Evolutionary conservation across 176 grass and related monocot species (phyloP).

Genomic region (Carex myosuroides): DNA sequence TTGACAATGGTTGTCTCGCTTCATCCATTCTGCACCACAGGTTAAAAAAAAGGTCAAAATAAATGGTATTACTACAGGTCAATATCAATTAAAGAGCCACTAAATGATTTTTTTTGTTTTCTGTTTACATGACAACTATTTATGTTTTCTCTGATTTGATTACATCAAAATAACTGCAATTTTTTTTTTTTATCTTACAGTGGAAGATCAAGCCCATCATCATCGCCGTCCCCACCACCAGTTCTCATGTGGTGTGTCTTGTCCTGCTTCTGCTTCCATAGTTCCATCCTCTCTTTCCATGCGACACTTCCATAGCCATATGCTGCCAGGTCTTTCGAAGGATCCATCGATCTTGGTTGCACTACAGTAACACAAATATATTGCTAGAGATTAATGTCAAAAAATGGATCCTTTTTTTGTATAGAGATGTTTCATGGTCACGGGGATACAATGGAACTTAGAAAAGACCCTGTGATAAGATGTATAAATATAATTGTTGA

Average conservation of each 20-base stretch:
- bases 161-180: not conserved
- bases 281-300: conserved; percentile 76
- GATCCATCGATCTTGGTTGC: conserved; percentile 93
- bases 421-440: not conserved
- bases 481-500: not conserved
- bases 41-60: not conserved
- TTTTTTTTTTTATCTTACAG: conserved; percentile 39
- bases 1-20: conserved; percentile 76
- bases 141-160: not conserved
- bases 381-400: not conserved
- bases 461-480: not conserved
- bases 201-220: conserved; percentile 44
- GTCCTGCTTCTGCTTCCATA: conserved; percentile 93
- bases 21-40: conserved; percentile 73
- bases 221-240: conserved; percentile 49
- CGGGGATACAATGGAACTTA: not conserved
- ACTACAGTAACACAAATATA: conserved; percentile 36
- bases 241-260: conserved; percentile 38
- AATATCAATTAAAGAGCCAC: not conserved
- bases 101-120: not conserved
- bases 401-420: not conserved
- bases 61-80: not conserved
- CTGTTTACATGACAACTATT: not conserved
- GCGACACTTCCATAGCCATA: conserved; percentile 92
- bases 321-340: conserved; percentile 79